Evolutionary conservation across 257 asterid species (phyloP), one percentile per base, ranked within the genome.

Genomic region (Gardenia jasminoides): DNA sequence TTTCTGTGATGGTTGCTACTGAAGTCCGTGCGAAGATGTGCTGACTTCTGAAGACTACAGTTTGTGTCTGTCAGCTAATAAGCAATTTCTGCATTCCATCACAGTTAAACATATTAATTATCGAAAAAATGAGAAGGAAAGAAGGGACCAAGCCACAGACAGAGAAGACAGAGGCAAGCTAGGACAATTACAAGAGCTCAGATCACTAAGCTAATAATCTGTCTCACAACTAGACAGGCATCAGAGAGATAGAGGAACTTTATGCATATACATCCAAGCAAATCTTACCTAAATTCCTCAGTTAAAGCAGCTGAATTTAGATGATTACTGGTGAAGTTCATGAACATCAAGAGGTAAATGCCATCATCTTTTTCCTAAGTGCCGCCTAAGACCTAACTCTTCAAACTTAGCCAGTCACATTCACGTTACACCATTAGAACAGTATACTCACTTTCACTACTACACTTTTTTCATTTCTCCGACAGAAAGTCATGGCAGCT

Each of bases 61-160:
- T 26, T 47, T 19, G 66, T 44, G n/a, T 59, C n/a, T 5, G 9
- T 28, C 19, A 17, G 73, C 64, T 64, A 33, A 31, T 4, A n/a
- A 7, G 30, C 56, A 67, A 36, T 13, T 74, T 39, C 75, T 77
- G 75, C 70, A 73, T 76, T 62, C 78, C 76, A 44, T 47, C 70
- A 62, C 33, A 44, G 58, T 58, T 13, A 26, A 43, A 28, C 12
- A 24, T 0, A 1, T 39, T 46, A 68, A 26, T 20, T 10, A 13
- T 22, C 24, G 47, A 16, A 17, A 7, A 7, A 59, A 41, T 67
- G 59, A 76, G 62, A 41, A 24, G 26, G 16, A 1, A 67, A 79
- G 65, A 52, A 69, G 67, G 19, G 46, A 62, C 39, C 75, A 70
- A 30, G 30, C 31, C 39, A 7, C 46, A 1, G 24, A 2, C 6